phyloP scores from a whole-genome alignment of 2,329 filamentous ascomycete genomes.

The Aschersonia sp. region DNA sequence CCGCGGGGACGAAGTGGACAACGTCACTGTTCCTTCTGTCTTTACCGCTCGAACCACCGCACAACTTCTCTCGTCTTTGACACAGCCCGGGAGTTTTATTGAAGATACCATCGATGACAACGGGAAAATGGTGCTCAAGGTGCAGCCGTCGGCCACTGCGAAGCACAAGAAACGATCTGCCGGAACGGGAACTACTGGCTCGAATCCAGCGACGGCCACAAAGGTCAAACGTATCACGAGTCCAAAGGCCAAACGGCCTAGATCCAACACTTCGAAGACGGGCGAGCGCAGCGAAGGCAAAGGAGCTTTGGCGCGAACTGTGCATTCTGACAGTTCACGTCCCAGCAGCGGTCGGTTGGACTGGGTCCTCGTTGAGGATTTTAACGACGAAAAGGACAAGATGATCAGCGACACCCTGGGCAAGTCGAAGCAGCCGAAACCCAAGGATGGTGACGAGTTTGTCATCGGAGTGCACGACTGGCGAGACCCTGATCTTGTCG shows the following conservation, averaged over 20 bases:
- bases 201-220: slow-evolving; percentile 2
- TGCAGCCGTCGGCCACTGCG: slow-evolving; percentile 30
- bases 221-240: slow-evolving; percentile 11
- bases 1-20: slow-evolving; percentile 77
- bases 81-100: slow-evolving; percentile 53
- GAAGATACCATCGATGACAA: slow-evolving; percentile 46
- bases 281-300: background rate
- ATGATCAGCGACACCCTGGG: slow-evolving; percentile 24
- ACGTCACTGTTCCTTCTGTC: slow-evolving; percentile 82
- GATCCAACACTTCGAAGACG: background rate
- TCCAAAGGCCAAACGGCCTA: slow-evolving; percentile 10
- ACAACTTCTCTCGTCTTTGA: slow-evolving; percentile 76
- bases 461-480: slow-evolving; percentile 78
- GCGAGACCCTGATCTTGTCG: slow-evolving; percentile 53
- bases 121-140: slow-evolving; percentile 38
- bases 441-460: slow-evolving; percentile 33
- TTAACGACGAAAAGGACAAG: slow-evolving; percentile 39
- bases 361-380: slow-evolving; percentile 57
- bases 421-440: slow-evolving; percentile 9
- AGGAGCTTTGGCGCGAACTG: slow-evolving; percentile 3
- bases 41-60: slow-evolving; percentile 94
- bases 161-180: slow-evolving; percentile 15
- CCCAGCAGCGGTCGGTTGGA: slow-evolving; percentile 61
- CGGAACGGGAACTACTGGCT: slow-evolving; percentile 14
- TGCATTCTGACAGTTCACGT: slow-evolving; percentile 42